Conservation (phyloP, 139 green algal species). For the Nannochloris sp. region DNA sequence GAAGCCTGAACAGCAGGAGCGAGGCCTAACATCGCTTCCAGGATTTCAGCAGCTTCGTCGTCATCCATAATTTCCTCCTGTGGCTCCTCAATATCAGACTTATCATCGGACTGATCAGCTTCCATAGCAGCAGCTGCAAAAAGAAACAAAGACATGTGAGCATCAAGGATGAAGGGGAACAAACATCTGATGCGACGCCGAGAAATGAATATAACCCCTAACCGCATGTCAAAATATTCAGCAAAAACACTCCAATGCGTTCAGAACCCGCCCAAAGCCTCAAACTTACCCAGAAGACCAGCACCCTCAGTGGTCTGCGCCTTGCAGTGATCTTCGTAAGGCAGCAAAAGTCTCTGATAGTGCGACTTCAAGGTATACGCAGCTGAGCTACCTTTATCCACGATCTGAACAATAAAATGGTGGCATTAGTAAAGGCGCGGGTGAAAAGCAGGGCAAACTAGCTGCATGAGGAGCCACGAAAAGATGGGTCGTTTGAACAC, state of each 20-base stretch:
- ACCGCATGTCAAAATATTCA: not conserved
- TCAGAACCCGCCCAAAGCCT: not conserved
- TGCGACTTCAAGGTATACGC: constrained; percentile 59
- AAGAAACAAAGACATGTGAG: not conserved
- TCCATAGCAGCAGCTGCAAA: constrained; percentile 17
- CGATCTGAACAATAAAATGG: constrained; percentile 18
- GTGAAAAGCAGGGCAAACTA: not conserved
- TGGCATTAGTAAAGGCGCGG: no score
- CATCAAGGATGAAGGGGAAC: not conserved
- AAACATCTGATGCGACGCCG: not conserved
- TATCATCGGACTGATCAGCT: not conserved
- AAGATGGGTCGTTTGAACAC: not conserved
- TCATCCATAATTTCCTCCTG: constrained; percentile 19
- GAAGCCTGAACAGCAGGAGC: not conserved
- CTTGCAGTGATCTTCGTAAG: constrained; percentile 53
- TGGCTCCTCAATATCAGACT: not conserved
- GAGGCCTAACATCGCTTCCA: constrained; percentile 37
- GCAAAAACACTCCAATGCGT: not conserved
- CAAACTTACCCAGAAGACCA: constrained; percentile 22
- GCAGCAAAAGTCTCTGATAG: constrained; percentile 71
- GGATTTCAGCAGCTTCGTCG: constrained; percentile 44
- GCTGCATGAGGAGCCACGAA: not conserved
- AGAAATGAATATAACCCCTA: not conserved
- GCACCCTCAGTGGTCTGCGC: constrained; percentile 1
- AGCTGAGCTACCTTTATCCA: constrained; percentile 42